Evolutionary conservation across 371 early-diverging fungal genomes (phyloP), one percentile per base, ranked within the genome.

Genomic region (Syncephalastrum racemosum): DNA sequence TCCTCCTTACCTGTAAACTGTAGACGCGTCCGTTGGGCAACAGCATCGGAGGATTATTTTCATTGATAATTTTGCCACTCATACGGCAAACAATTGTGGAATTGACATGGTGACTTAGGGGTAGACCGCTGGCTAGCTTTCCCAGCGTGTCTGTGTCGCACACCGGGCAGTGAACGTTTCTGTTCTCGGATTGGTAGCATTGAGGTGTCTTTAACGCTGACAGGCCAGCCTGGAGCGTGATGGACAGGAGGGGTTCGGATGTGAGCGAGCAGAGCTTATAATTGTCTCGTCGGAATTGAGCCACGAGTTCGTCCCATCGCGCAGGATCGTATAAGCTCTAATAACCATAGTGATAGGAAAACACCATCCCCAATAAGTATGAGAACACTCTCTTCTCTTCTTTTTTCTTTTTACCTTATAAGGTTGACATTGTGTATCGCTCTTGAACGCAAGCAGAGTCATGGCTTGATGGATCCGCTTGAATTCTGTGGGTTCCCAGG

Each of bases 1-100:
- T 7, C 10, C 19, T 80, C 44, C 64, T 66, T 70, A 88, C 92
- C 70, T 83, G 68, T 15, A 65, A 73, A 19, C 95, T 95, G 66
- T 97, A 98, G 3, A 96, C 97, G 47, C 89, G 83, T 42, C 98
- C 97, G 69, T 97, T 97, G 13, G 96, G 97, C 58, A 97, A 73
- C 5, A 90, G 86, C 92, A 98, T 87, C 0, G 97, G 97, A 45
- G 91, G 87, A 60, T 98, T 98, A 69, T 94, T 86, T 64, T 93
- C 97, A 63, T 96, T 88, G 93, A 97, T 96, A 22, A 90, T 87
- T 27, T 71, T 75, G 18, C 95, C 95, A 24, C 90, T 87, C 22
- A 96, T 84, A 15, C 93, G 83, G 72, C 98, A 97, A 13, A 97
- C 96, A 24, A 96, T 73, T 10, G 89, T 91, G 1, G 94, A 93